Percentiles rank a stretch among this genome's conserved stretches.
phyloP scores from a whole-genome alignment of 139 green algal genomes.

The Ettlia oleoabundans region DNA sequence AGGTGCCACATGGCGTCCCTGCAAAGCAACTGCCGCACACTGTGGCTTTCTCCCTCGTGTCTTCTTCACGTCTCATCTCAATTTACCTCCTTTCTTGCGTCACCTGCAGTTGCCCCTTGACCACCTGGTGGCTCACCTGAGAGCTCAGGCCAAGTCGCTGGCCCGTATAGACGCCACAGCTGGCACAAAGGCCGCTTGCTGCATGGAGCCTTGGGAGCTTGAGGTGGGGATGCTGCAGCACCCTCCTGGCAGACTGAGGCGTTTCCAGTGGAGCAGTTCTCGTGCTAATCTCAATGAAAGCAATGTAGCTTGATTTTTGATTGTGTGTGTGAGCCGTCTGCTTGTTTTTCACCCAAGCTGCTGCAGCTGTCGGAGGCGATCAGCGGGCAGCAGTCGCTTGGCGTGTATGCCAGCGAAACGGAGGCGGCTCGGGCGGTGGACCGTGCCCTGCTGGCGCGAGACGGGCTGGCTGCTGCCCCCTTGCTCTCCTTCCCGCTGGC shows the following conservation, averaged over 20 bases:
- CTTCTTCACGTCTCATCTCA: too few species aligned
- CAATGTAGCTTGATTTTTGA: too few species aligned
- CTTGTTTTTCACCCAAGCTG: too few species aligned
- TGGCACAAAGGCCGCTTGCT: neutral
- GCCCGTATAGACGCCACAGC: neutral
- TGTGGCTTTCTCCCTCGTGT: too few species aligned
- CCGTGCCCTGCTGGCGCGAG: conserved; percentile 2
- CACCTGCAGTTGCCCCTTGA: neutral
- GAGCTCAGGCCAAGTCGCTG: neutral
- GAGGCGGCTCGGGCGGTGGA: conserved; percentile 14
- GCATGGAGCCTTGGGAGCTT: neutral
- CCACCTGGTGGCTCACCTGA: neutral
- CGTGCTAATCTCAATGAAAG: too few species aligned
- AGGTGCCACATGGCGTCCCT: neutral
- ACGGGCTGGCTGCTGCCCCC: neutral
- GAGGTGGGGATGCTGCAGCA: too few species aligned
- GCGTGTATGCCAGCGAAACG: neutral
- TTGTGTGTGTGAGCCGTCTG: too few species aligned
- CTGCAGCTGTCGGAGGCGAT: neutral
- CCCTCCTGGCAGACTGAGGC: too few species aligned
- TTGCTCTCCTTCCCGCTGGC: conserved; percentile 2
- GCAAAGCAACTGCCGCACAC: too few species aligned
- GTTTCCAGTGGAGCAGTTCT: too few species aligned
- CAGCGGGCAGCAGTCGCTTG: neutral
- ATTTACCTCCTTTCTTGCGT: too few species aligned